Evolutionary conservation across 2,329 filamentous ascomycete genomes (phyloP).

Genomic region (Paecilomyces formosus): DNA sequence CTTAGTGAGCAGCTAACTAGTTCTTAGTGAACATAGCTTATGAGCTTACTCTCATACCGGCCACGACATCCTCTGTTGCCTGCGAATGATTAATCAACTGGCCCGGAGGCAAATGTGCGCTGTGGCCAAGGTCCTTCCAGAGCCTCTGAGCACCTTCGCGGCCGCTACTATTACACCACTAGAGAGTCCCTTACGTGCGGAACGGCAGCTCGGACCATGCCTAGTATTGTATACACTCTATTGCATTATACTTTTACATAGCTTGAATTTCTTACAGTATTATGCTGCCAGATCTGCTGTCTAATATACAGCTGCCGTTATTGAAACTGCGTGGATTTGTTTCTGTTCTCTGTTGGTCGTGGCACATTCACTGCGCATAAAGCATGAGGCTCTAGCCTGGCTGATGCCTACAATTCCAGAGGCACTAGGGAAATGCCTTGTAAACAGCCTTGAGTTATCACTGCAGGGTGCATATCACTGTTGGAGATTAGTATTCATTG

Average conservation of each 20-base stretch:
- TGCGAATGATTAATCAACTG: neutral
- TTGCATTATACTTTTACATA: too few relatives aligned
- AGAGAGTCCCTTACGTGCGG: neutral
- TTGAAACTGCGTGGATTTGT: neutral
- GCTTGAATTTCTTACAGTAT: too few relatives aligned
- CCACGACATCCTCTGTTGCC: conserved; percentile 6
- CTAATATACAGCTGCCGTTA: neutral
- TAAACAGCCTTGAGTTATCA: neutral
- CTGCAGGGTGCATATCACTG: neutral
- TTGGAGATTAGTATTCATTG: neutral
- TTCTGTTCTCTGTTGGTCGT: neutral
- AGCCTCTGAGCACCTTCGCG: neutral
- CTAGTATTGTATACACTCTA: too few relatives aligned
- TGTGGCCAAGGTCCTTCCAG: neutral
- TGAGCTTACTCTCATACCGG: neutral
- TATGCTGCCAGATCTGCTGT: neutral
- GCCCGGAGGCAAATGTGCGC: neutral
- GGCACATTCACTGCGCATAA: neutral
- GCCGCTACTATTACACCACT: neutral
- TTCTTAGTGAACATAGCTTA: neutral
- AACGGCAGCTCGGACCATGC: too few relatives aligned
- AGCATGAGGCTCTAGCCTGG: neutral
- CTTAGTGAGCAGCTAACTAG: neutral
- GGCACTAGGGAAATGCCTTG: neutral
- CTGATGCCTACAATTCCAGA: neutral